Percentiles rank a stretch among this genome's conserved stretches.
Evolutionary conservation across 495 filamentous ascomycete genomes (phyloP).

Genomic region (Chaetomium fimeti): DNA sequence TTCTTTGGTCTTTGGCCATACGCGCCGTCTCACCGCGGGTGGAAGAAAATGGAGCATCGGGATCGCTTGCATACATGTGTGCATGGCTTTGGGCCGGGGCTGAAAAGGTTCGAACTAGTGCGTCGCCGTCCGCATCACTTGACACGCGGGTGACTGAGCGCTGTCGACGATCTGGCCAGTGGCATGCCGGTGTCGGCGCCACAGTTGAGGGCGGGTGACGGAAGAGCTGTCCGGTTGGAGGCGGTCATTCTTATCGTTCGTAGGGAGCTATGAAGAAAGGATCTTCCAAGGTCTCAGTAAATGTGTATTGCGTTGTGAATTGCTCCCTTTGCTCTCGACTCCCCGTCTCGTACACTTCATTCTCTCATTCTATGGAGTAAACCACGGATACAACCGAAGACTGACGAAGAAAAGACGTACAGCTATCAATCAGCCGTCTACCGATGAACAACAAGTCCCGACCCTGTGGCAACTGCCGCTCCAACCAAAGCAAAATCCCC

Average conservation of each 20-base stretch:
- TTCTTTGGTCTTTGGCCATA: neutral
- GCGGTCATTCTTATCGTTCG: neutral
- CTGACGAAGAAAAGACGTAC: neutral
- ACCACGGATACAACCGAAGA: neutral
- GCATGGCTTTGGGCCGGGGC: neutral
- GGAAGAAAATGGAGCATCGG: neutral
- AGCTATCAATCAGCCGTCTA: neutral
- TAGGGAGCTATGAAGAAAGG: neutral
- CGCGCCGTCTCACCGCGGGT: neutral
- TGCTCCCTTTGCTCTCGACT: neutral
- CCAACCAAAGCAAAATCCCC: neutral
- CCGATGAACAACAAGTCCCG: neutral
- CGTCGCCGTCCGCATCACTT: conserved; percentile 11
- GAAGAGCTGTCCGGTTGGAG: neutral
- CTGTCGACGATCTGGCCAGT: neutral
- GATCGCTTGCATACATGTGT: neutral
- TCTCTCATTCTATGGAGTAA: neutral
- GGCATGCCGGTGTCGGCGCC: conserved; percentile 7
- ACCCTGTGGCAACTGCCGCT: neutral
- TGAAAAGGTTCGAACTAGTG: neutral
- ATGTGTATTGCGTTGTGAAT: neutral
- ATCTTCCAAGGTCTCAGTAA: neutral
- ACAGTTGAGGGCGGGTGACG: neutral
- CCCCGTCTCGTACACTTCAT: neutral
- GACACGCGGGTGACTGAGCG: neutral